Percentiles rank a stretch among this genome's conserved stretches.
Evolutionary conservation across 352 stramenopile genomes (phyloP).

Genomic region (Phytophthora litchii): DNA sequence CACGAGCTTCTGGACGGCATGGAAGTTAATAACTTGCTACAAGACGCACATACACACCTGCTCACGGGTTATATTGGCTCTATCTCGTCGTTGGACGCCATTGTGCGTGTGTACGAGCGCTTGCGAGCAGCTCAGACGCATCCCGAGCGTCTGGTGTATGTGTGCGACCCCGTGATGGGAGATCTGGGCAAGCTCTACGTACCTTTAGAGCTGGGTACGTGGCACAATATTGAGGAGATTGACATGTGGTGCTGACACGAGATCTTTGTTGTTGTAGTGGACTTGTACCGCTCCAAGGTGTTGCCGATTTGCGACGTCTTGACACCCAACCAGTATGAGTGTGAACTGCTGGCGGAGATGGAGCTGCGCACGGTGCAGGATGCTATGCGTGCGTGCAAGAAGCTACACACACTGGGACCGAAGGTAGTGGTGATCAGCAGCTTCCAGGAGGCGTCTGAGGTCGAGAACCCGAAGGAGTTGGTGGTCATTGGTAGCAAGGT

Average conservation of each 20-base stretch:
- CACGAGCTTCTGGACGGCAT: conserved; percentile 83
- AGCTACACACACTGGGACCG: conserved; percentile 73
- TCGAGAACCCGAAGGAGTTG: conserved; percentile 45
- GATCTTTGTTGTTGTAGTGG: conserved; percentile 48
- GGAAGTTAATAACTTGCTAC: conserved; percentile 70
- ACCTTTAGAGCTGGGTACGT: conserved; percentile 70
- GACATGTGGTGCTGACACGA: conserved; percentile 1
- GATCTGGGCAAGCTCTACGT: conserved; percentile 87
- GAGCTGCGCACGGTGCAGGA: conserved; percentile 70
- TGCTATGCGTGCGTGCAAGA: conserved; percentile 70
- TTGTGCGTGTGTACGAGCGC: conserved; percentile 69
- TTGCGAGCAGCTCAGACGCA: conserved; percentile 57
- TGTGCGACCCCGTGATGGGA: conserved; percentile 86
- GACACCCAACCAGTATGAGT: conserved; percentile 89
- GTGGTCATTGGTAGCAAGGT: conserved; percentile 75
- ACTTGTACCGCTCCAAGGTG: conserved; percentile 78
- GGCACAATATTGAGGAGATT: neutral
- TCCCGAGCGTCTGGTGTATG: conserved; percentile 63
- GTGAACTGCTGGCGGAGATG: conserved; percentile 78
- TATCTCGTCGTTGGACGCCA: conserved; percentile 67
- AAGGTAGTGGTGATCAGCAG: conserved; percentile 86
- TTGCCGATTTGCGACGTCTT: conserved; percentile 85
- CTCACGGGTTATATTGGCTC: conserved; percentile 87
- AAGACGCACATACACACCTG: conserved; percentile 75
- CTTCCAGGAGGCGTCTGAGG: conserved; percentile 54